These are phyloP conservation scores for Sabuloglossum arenarium DNA, from an alignment of 495 filamentous ascomycete species.

Conservation along the genomic window DNA sequence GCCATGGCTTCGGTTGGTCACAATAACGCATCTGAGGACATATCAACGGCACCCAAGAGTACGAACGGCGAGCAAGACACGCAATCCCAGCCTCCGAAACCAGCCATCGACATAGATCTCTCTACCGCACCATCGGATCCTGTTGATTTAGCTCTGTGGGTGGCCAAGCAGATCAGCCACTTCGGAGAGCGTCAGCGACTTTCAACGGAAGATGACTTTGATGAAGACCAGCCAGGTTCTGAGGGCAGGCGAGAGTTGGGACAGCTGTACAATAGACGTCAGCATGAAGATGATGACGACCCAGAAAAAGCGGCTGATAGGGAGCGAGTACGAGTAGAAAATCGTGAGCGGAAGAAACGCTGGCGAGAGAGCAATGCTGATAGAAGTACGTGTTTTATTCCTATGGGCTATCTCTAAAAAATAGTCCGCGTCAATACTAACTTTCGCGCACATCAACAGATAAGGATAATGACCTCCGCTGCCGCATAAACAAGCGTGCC, in stretches of 20 bases:
- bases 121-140: slow-evolving; percentile 6
- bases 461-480: slow-evolving; percentile 19
- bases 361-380: slow-evolving; percentile 19
- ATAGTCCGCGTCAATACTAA: not conserved
- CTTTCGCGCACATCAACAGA: slow-evolving; percentile 7
- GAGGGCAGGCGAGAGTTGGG: not conserved
- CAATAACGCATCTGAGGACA: not conserved
- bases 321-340: slow-evolving; percentile 16
- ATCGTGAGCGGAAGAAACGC: slow-evolving; percentile 18
- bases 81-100: not conserved
- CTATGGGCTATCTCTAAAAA: not conserved
- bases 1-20: not conserved
- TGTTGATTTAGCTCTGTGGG: slow-evolving; percentile 7
- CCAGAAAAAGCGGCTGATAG: slow-evolving; percentile 14
- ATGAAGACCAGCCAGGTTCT: not conserved
- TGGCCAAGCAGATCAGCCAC: slow-evolving; percentile 8
- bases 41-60: not conserved
- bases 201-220: slow-evolving; percentile 1
- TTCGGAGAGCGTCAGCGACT: not conserved
- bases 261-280: not conserved
- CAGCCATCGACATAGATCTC: slow-evolving; percentile 5
- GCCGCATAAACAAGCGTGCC: slow-evolving; percentile 19
- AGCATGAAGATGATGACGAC: slow-evolving; percentile 5
- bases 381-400: slow-evolving; percentile 12
- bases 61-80: not conserved